phyloP scores from a whole-genome alignment of 106 monocot species.

The Phalaenopsis equestris region DNA sequence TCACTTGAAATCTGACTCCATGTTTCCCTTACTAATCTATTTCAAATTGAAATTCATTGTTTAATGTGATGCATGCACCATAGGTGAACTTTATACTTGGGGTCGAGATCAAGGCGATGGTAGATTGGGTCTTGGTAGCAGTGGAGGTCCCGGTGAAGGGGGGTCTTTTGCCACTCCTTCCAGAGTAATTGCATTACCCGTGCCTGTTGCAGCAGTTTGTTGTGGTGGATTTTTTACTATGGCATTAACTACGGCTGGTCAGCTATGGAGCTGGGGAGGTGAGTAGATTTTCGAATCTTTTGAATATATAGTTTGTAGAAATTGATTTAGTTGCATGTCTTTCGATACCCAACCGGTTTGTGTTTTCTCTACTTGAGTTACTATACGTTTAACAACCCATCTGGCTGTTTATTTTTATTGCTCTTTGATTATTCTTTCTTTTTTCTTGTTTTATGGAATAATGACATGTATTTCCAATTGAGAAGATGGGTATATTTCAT shows the following conservation, averaged over 20 bases:
- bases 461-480: not conserved
- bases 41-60: not conserved
- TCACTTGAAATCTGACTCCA: not conserved
- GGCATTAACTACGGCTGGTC: slow-evolving; percentile 71
- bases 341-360: not conserved
- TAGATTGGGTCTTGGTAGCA: slow-evolving; percentile 83
- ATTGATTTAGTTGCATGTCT: not conserved
- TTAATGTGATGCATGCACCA: slow-evolving; percentile 5
- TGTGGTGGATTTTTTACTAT: slow-evolving; percentile 98
- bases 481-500: not conserved
- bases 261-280: slow-evolving; percentile 99
- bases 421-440: not conserved
- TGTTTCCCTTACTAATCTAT: not conserved
- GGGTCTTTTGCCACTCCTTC: slow-evolving; percentile 81
- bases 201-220: slow-evolving; percentile 57
- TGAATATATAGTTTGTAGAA: no score
- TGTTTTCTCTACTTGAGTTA: not conserved
- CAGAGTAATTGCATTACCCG: slow-evolving; percentile 68
- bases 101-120: slow-evolving; percentile 98
- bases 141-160: slow-evolving; percentile 88
- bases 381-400: not conserved
- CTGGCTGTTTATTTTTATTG: not conserved
- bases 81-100: slow-evolving; percentile 95
- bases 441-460: not conserved
- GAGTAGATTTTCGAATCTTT: slow-evolving; percentile 4